A percentile compares a stretch with the other conserved stretches of the same genome.
Evolutionary conservation across 495 filamentous ascomycete genomes (phyloP).

Genomic region (Diplogelasinospora grovesii): DNA sequence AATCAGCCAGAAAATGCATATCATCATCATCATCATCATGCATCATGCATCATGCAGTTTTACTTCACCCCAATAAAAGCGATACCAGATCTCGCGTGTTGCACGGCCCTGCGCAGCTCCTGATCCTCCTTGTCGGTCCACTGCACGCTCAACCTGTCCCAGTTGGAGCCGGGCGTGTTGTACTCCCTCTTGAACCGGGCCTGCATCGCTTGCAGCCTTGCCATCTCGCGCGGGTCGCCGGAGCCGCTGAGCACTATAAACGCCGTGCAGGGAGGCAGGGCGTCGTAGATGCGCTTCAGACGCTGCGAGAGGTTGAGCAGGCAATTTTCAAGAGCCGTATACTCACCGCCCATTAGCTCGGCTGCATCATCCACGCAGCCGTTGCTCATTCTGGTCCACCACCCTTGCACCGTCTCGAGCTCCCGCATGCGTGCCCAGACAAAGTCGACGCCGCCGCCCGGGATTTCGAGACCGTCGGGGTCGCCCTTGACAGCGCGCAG

Average conservation of each 20-base stretch:
- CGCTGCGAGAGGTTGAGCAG: constrained; percentile 42
- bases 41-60: too few species aligned
- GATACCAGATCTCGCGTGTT: constrained; percentile 65
- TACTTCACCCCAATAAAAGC: constrained; percentile 76
- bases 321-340: constrained; percentile 45
- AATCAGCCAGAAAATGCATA: too few species aligned
- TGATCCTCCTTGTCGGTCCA: constrained; percentile 91
- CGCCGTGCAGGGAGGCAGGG: constrained; percentile 74
- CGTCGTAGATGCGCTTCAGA: constrained; percentile 64
- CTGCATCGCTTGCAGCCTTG: constrained; percentile 66
- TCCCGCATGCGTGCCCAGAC: constrained; percentile 83
- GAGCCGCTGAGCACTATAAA: constrained; percentile 85
- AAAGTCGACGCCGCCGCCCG: constrained; percentile 72
- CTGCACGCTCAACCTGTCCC: constrained; percentile 79
- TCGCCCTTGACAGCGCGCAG: constrained; percentile 64
- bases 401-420: constrained; percentile 73
- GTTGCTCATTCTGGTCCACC: constrained; percentile 56
- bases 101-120: constrained; percentile 62
- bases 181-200: constrained; percentile 70
- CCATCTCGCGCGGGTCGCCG: constrained; percentile 77
- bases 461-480: constrained; percentile 52
- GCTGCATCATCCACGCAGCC: not conserved
- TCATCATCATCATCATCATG: too few species aligned
- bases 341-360: too few species aligned
- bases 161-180: constrained; percentile 60